phyloP scores from a whole-genome alignment of 2,329 filamentous ascomycete genomes.

The Xylaria sp. region DNA sequence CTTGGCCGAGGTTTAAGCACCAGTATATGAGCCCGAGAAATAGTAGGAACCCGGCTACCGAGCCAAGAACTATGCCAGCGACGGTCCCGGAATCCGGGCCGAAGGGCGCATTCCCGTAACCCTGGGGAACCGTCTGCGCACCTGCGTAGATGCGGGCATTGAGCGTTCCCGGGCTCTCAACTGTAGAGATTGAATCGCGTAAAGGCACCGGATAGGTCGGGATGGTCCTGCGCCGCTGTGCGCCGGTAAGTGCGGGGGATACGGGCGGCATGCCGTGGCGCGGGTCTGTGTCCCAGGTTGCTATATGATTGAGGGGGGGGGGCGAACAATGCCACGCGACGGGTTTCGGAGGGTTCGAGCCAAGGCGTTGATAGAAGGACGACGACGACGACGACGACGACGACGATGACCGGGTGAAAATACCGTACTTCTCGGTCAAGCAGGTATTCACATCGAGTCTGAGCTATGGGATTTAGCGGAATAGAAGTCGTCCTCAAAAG shows the following conservation, averaged over 20 bases:
- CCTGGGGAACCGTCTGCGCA: slow-evolving; percentile 54
- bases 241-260: slow-evolving; percentile 30
- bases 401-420: neutral
- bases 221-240: slow-evolving; percentile 30
- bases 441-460: neutral
- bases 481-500: neutral
- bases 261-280: slow-evolving; percentile 38
- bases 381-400: neutral
- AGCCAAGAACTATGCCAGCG: slow-evolving; percentile 51
- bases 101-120: slow-evolving; percentile 56
- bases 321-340: neutral
- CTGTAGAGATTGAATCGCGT: slow-evolving; percentile 24
- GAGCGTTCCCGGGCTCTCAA: slow-evolving; percentile 27
- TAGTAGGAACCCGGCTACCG: slow-evolving; percentile 54
- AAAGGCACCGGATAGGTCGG: slow-evolving; percentile 27
- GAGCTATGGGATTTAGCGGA: neutral
- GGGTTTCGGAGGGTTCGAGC: neutral
- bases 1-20: slow-evolving; percentile 44
- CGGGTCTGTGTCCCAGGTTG: slow-evolving; percentile 7
- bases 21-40: slow-evolving; percentile 46
- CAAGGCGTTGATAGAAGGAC: neutral
- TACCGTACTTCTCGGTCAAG: neutral
- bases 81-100: slow-evolving; percentile 50
- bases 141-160: slow-evolving; percentile 39
- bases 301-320: neutral